Conservation (phyloP, 2,329 filamentous ascomycete genomes). For the Akanthomyces dipterigenus region DNA sequence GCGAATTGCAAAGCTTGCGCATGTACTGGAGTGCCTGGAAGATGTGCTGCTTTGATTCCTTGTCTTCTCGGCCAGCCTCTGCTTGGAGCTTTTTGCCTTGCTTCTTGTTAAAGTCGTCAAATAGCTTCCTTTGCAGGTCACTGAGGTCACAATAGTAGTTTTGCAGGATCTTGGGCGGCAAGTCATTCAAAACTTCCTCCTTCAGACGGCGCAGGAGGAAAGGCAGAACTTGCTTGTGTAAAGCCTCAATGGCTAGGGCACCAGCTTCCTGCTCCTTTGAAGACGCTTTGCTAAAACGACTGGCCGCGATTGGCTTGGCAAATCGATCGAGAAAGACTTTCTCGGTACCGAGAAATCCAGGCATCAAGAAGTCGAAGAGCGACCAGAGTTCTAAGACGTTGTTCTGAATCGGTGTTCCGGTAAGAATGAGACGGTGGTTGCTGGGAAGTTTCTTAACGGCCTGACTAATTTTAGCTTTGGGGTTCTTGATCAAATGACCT, state of each 20-base stretch:
- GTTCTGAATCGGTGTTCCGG: constrained; percentile 95
- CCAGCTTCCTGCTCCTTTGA: constrained; percentile 98
- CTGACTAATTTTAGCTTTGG: constrained; percentile 89
- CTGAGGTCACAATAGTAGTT: constrained; percentile 99
- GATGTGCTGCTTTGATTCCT: constrained; percentile 94
- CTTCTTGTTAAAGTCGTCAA: constrained; percentile 92
- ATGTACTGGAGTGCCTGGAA: constrained; percentile 99
- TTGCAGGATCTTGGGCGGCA: constrained; percentile 96
- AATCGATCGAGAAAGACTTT: constrained; percentile 96
- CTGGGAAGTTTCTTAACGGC: constrained; percentile 85
- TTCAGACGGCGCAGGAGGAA: constrained; percentile 95
- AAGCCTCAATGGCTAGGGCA: constrained; percentile 90
- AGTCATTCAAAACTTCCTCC: constrained; percentile 92
- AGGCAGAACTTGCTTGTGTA: constrained; percentile 95
- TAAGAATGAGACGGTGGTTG: constrained; percentile 93
- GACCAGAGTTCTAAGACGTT: constrained; percentile 97
- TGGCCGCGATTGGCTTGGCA: constrained; percentile 89
- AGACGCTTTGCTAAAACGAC: constrained; percentile 91
- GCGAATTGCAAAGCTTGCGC: constrained; percentile 98
- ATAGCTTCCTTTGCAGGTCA: constrained; percentile 88
- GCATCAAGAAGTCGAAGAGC: constrained; percentile 98
- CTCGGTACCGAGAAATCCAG: constrained; percentile 87
- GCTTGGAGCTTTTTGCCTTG: constrained; percentile 83
- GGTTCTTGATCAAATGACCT: constrained; percentile 97
- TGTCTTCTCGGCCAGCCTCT: constrained; percentile 77